phyloP scores from a whole-genome alignment of 192 early-diverging fungal genomes.

The Entomortierella parvispora region DNA sequence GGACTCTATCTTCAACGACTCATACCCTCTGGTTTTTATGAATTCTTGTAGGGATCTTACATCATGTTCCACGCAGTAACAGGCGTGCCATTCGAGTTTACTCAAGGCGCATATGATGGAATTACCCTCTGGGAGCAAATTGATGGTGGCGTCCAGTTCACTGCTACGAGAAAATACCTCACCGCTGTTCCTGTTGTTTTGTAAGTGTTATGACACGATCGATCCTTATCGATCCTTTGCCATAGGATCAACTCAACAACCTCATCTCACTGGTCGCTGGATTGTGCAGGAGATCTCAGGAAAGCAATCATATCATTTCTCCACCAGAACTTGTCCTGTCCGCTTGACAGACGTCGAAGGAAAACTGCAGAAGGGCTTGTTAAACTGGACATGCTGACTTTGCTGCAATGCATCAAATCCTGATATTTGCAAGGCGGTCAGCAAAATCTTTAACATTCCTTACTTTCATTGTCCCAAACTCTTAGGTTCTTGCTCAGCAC shows the following conservation, averaged over 20 bases:
- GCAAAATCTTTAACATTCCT: too few relatives aligned
- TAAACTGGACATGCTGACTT: too few relatives aligned
- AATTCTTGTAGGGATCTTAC: constrained; percentile 78
- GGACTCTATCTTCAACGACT: not conserved
- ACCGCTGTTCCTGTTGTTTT: constrained; percentile 93
- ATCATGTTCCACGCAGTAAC: constrained; percentile 98
- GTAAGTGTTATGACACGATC: constrained; percentile 67
- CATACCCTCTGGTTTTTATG: not conserved
- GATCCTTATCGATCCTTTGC: not conserved
- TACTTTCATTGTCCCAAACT: too few relatives aligned
- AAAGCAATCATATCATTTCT: too few relatives aligned
- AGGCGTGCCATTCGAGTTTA: constrained; percentile 94
- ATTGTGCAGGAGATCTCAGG: too few relatives aligned
- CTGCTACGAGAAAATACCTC: constrained; percentile 97
- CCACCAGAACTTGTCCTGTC: too few relatives aligned
- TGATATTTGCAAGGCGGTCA: too few relatives aligned
- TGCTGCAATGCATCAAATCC: too few relatives aligned
- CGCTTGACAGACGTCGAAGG: too few relatives aligned
- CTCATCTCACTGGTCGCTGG: too few relatives aligned
- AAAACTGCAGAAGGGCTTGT: too few relatives aligned
- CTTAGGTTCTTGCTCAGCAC: constrained; percentile 93
- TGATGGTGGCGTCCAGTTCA: constrained; percentile 97
- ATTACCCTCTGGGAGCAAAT: constrained; percentile 99
- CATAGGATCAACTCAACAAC: too few relatives aligned
- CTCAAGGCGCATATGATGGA: constrained; percentile 93